Evolutionary conservation across 108 stramenopile genomes (phyloP), one percentile per base, ranked within the genome.

Genomic region (Nitzschia putrida): DNA sequence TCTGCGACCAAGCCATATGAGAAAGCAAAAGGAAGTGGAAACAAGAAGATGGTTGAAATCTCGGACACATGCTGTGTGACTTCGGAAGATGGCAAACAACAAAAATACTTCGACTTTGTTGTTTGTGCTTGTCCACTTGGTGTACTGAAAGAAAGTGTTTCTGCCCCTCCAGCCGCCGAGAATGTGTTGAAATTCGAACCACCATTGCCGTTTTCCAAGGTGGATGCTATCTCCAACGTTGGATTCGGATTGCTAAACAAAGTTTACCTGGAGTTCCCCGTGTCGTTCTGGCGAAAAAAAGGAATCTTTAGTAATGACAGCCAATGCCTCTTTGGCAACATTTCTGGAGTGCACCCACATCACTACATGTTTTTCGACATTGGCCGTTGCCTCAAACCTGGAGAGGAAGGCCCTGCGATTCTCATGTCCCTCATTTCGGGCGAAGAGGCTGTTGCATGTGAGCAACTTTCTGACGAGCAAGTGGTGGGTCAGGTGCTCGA

Each of bases 101-200:
- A 61, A 6, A 63, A 80, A 38, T 65, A 65, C 50, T 83, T 74
- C 54, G 88, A 89, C 61, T 84, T 83, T 73, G 59, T 81, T 1
- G 81, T 94, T 24, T 80, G 84, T 23, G 85, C 93, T 11, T 65
- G 90, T 7, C 93, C 93, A 16, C 78, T 94, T 18, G 93, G 93
- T 10, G 90, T 92, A n/a, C 76, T 91, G 37, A 94, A 94, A 71
- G 76, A 83, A 25, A 64, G 76, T 16, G 51, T 79, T 7, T 21
- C 49, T 0, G 51, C 52, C 13, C 29, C 41, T 0, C 56, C 26
- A 18, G 50, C 61, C 8, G 53, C 53, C 42, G 51, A 24, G 3
- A 41, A 53, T 3, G 70, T 41, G 23, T 14, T 83, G 53, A 24
- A 42, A 2, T 95, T 95, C 64, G 41, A 61, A 13, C 93, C 93